Percentiles rank a stretch among this genome's conserved stretches.
phyloP scores from a whole-genome alignment of 2,329 filamentous ascomycete species.

The Penicillium sp. region DNA sequence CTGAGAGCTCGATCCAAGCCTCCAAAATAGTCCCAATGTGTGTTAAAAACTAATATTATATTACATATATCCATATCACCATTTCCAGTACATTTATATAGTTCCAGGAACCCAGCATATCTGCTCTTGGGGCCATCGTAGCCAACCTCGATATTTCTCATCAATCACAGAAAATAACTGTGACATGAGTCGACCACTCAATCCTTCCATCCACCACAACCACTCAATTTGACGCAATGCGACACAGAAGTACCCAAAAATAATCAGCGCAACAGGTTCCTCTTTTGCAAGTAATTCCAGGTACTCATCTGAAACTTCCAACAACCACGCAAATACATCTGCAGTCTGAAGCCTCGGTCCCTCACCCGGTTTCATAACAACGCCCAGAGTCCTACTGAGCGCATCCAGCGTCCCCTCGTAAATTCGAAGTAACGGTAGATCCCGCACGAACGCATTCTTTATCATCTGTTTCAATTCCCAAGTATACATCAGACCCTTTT shows the following conservation, averaged over 20 bases:
- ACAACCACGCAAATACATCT: conserved; percentile 1
- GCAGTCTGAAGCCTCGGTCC: conserved; percentile 1
- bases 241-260: conserved; percentile 1
- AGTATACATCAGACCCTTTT: background rate
- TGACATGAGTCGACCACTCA: background rate
- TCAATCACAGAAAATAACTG: background rate
- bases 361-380: conserved; percentile 1
- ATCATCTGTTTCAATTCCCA: conserved; percentile 4
- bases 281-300: background rate
- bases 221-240: conserved; percentile 2
- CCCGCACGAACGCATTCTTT: background rate
- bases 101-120: background rate
- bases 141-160: background rate
- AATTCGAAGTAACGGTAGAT: background rate
- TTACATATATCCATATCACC: background rate
- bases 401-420: conserved; percentile 1
- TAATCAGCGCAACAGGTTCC: background rate
- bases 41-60: background rate
- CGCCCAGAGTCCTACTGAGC: background rate
- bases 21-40: background rate
- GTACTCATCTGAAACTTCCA: conserved; percentile 1
- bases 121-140: background rate
- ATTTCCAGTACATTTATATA: background rate
- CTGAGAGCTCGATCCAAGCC: background rate
- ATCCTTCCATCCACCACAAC: conserved; percentile 4